Evolutionary conservation across 306 rosid genomes (phyloP), one percentile per base, ranked within the genome.

Genomic region (Comarum palustre): DNA sequence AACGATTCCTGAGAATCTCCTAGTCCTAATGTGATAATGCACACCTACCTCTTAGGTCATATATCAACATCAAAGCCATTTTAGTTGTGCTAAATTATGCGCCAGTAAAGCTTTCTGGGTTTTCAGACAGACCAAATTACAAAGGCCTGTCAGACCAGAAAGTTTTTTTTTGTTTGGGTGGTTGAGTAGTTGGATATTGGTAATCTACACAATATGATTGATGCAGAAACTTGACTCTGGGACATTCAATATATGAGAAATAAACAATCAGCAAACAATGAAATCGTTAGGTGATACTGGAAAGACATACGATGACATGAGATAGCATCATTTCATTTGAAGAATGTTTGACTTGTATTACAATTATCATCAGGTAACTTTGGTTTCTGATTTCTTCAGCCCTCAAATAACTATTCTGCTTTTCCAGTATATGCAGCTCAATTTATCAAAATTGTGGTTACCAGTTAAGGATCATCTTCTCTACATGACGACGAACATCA

Each of bases 11-110:
- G 52, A 55, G 52, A 12, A 41, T 62, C 47, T 42, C 39, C 12
- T 14, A 16, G 57, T 32, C 36, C n/a, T n/a, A n/a, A n/a, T n/a
- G n/a, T n/a, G n/a, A 61, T 39, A 19, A 66, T 20, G 34, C 32
- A 42, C 5, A 51, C 68, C 79, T 22, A 74, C 71, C 19, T 43
- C 50, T 62, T 74, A 10, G 76, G 31, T 43, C 43, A 32, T 10
- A 39, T 25, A 42, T 73, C 78, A 59, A 68, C 64, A 5, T 69
- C 72, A 51, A 61, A 61, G 22, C 41, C 45, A 32, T 29, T 27
- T 59, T 7, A 16, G 29, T 45, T 29, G 24, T 9, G 54, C 24
- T 43, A 6, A 16, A 34, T 75, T 32, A 69, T 70, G 65, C 45
- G 60, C 34, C 20, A 15, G 20, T 55, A 46, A 11, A 24, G 15